These are phyloP conservation scores for Pharus latifolius DNA, from an alignment of 176 grass and related monocot genomes.

Conservation along the genomic window DNA sequence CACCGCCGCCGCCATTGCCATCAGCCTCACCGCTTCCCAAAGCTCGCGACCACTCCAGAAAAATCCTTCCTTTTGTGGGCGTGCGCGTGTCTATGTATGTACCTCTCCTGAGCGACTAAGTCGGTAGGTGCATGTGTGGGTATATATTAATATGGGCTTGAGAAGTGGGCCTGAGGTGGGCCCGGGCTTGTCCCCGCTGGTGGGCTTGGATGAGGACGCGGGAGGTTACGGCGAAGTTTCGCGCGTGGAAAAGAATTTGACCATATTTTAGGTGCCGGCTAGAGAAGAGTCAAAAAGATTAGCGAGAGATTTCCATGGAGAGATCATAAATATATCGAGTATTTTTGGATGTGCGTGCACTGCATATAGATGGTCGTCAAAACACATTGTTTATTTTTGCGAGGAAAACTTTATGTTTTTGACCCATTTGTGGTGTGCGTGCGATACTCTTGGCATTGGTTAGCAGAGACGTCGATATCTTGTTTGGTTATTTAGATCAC, in stretches of 20 bases:
- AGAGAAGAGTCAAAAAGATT: not conserved
- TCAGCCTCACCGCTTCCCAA: not conserved
- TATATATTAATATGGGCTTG: conserved; percentile 16
- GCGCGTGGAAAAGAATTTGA: conserved; percentile 21
- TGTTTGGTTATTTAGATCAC: no score
- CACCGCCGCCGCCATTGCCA: not conserved
- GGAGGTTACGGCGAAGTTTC: conserved; percentile 24
- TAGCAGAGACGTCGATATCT: no score
- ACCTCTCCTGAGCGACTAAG: conserved; percentile 15
- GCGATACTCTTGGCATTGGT: no score
- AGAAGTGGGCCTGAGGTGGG: not conserved
- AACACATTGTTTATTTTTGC: no score
- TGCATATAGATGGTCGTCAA: no score
- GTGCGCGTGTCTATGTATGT: not conserved
- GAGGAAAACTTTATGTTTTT: no score
- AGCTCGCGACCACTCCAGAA: not conserved
- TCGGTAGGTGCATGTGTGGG: not conserved
- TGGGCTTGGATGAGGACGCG: conserved; percentile 17
- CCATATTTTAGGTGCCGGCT: not conserved
- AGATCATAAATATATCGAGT: not conserved
- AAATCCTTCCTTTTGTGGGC: not conserved
- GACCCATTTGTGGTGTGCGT: no score
- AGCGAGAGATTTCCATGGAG: not conserved
- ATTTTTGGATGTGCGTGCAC: not conserved
- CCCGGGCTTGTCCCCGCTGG: not conserved